Conservation (phyloP, 352 stramenopile species). For the Globisporangium heterothallicum region DNA sequence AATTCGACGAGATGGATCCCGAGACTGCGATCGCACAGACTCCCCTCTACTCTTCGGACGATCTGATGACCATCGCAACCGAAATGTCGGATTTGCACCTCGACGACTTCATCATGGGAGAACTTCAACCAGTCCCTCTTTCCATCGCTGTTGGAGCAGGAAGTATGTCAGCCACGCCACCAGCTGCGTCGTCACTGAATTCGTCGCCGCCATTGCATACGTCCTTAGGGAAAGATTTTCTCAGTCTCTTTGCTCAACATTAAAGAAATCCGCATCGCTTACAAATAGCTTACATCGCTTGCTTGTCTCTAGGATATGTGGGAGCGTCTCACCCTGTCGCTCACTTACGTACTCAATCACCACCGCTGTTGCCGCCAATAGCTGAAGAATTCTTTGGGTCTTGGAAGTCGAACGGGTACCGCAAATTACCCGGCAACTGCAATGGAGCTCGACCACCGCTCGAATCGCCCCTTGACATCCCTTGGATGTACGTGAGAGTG, state of each 20-base stretch:
- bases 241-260: constrained; percentile 76
- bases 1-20: constrained; percentile 57
- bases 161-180: constrained; percentile 8
- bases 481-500: constrained; percentile 64
- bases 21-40: constrained; percentile 66
- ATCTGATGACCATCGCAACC: constrained; percentile 47
- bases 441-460: not conserved
- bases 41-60: constrained; percentile 44
- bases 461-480: not conserved
- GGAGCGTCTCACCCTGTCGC: not conserved
- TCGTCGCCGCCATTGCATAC: constrained; percentile 44
- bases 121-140: constrained; percentile 12
- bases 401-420: constrained; percentile 11
- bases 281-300: not conserved
- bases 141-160: constrained; percentile 3
- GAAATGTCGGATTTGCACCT: constrained; percentile 61
- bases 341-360: too few relatives aligned
- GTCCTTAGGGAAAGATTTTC: constrained; percentile 69
- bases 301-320: not conserved
- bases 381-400: not conserved
- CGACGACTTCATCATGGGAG: constrained; percentile 58
- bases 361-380: not conserved
- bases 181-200: constrained; percentile 5
- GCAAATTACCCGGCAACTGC: constrained; percentile 10
- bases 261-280: too few relatives aligned